Evolutionary conservation across 805 yeast species (phyloP).

Genomic region (Ogataea nonfermentans): DNA sequence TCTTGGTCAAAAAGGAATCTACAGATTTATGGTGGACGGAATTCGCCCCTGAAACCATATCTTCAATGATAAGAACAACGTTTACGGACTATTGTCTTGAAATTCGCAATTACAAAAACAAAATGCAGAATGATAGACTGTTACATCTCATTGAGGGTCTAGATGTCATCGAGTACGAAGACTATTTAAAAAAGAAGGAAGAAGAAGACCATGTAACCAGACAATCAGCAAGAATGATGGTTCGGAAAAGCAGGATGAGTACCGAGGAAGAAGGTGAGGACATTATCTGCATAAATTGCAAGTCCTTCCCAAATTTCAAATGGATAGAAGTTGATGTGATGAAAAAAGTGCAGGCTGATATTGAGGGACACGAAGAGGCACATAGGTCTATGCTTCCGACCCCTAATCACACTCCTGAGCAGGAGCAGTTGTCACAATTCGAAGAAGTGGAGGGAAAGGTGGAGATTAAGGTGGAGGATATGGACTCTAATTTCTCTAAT

Average conservation of each 20-base stretch:
- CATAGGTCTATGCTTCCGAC: conserved; percentile 26
- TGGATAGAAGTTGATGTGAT: conserved; percentile 41
- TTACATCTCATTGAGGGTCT: conserved; percentile 10
- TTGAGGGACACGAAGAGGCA: conserved; percentile 2
- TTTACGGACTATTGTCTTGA: conserved; percentile 23
- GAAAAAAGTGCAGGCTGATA: conserved; percentile 14
- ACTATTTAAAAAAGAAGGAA: conserved; percentile 4
- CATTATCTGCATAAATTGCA: conserved; percentile 47
- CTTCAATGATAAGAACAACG: conserved; percentile 19
- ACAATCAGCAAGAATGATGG: conserved; percentile 18
- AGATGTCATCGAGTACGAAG: conserved; percentile 5
- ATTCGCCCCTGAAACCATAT: conserved; percentile 9
- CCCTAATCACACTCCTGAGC: conserved; percentile 31
- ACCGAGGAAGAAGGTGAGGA: conserved; percentile 36
- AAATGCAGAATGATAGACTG: conserved; percentile 14
- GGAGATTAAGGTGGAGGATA: neutral
- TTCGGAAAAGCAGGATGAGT: conserved; percentile 11
- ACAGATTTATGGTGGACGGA: neutral
- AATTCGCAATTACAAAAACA: conserved; percentile 14
- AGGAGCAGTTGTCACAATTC: conserved; percentile 11
- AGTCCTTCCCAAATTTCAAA: conserved; percentile 46
- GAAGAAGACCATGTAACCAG: conserved; percentile 20
- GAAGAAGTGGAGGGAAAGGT: conserved; percentile 25
- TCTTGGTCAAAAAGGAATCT: conserved; percentile 6
- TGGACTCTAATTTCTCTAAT: conserved; percentile 19